Percentiles rank a stretch among this genome's conserved stretches.
Conservation (phyloP, 2,329 filamentous ascomycete species). For the Passalora sequoiae region DNA sequence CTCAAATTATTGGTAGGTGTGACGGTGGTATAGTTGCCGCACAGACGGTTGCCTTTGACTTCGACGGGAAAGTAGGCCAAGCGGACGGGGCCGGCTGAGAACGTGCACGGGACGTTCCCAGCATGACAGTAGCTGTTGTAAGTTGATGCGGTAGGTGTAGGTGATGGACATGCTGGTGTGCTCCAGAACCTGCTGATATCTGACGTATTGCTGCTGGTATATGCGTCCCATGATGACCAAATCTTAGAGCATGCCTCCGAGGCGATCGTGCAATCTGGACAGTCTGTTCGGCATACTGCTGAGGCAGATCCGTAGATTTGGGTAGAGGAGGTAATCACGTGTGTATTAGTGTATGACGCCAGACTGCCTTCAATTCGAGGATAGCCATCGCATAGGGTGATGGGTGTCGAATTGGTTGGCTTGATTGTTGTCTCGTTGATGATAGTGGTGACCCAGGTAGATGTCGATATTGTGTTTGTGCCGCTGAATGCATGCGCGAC, state of each 20-base stretch:
- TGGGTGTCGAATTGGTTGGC: not conserved
- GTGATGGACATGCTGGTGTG: not conserved
- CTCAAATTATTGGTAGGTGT: not conserved
- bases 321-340: not conserved
- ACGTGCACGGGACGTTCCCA: not conserved
- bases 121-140: not conserved
- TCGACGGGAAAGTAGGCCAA: constrained; percentile 7
- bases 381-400: constrained; percentile 3
- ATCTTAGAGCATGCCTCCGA: not conserved
- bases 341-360: not conserved
- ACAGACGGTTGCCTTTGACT: constrained; percentile 2
- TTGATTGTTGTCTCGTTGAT: not conserved
- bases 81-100: constrained; percentile 3
- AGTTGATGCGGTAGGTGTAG: not conserved
- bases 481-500: not conserved
- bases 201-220: not conserved
- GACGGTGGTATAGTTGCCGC: constrained; percentile 2
- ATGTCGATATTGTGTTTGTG: not conserved
- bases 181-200: constrained; percentile 1
- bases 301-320: not conserved
- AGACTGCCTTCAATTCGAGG: not conserved
- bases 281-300: not conserved
- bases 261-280: not conserved
- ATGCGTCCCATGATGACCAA: constrained; percentile 1
- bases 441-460: not conserved